Evolutionary conservation across 2,329 filamentous ascomycete genomes (phyloP), one percentile per base, ranked within the genome.

Genomic region (Sporothrix humicola): DNA sequence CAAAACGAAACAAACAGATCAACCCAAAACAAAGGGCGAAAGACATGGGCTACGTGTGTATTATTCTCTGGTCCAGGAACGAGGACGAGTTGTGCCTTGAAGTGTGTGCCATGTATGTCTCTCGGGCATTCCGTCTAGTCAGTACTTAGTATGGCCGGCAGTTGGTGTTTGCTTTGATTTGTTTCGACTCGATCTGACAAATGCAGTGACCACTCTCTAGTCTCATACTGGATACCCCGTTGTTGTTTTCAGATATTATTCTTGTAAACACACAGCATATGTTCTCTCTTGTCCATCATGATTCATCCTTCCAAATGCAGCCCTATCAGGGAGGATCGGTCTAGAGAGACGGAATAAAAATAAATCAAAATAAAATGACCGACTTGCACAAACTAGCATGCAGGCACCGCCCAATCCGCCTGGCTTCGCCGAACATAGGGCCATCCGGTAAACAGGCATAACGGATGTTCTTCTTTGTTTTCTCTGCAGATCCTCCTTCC

Each of bases 21-120:
- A 56, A 56, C n/a, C 23, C 56, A 37, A 31, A 61, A 61, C 26
- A 37, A 42, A 17, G 3, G 7, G 31, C 7, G 5, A 23, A 37
- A 46, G 15, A 20, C 2, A 69, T n/a, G 12, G n/a, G 31, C 48
- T 37, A 69, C 26, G 65, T 42, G 65, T 48, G 20, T 31, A 42
- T 20, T 9, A 20, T 69, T 69, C 65, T 54, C 48, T 69, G 65
- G 65, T 26, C 9, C 17, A 69, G n/a, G 26, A 69, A 54, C 65
- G 65, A 54, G 63, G 20, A 3, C 12, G 1, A n/a, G 20, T 56
- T 8, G 10, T 58, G 23, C 23, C n/a, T 20, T 10, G 9, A 23
- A 26, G 5, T 37, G 31, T 37, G 7, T 37, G 31, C 31, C 31
- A 46, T 17, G 59, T 20, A 46, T 46, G 37, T 63, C 56, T 59